These are phyloP conservation scores for Colletotrichum tamarilloi DNA, from an alignment of 2,329 filamentous ascomycete genomes.

Conservation along the genomic window DNA sequence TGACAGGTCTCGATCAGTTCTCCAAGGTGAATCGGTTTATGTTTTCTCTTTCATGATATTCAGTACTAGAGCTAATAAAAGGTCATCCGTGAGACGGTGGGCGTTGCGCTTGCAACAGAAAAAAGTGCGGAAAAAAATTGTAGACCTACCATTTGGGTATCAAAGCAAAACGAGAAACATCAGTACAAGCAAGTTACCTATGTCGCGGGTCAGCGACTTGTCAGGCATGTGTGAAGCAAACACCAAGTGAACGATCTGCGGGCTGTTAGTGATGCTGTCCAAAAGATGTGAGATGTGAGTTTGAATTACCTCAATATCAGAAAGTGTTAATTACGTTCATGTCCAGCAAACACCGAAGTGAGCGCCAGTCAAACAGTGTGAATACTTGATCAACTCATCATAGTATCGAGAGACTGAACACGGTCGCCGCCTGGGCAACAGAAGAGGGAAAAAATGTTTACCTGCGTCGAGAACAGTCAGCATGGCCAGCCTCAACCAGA, in stretches of 20 bases:
- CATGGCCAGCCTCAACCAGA: background rate
- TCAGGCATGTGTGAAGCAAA: background rate
- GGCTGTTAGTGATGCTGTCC: background rate
- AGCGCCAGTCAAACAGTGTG: conserved; percentile 68
- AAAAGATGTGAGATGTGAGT: background rate
- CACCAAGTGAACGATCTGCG: conserved; percentile 8
- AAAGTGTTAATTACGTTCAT: conserved; percentile 66
- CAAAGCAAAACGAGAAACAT: background rate
- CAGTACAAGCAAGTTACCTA: conserved; percentile 33
- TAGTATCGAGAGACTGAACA: conserved; percentile 38
- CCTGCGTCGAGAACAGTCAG: conserved; percentile 39
- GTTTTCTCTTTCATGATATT: conserved; percentile 66
- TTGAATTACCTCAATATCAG: conserved; percentile 59
- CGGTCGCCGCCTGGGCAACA: conserved; percentile 14
- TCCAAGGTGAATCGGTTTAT: conserved; percentile 66
- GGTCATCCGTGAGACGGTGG: conserved; percentile 57
- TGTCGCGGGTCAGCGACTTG: conserved; percentile 20
- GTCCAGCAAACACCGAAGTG: conserved; percentile 51
- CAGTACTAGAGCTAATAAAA: conserved; percentile 59
- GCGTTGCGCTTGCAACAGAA: background rate
- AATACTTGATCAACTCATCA: conserved; percentile 66
- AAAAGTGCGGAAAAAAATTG: background rate
- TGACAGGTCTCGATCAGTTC: conserved; percentile 62
- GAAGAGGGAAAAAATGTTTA: conserved; percentile 37
- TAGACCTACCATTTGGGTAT: conserved; percentile 19